These are phyloP conservation scores for Quambalaria eucalypti DNA, from an alignment of 1,284 basidiomycete species.

Conservation along the genomic window DNA sequence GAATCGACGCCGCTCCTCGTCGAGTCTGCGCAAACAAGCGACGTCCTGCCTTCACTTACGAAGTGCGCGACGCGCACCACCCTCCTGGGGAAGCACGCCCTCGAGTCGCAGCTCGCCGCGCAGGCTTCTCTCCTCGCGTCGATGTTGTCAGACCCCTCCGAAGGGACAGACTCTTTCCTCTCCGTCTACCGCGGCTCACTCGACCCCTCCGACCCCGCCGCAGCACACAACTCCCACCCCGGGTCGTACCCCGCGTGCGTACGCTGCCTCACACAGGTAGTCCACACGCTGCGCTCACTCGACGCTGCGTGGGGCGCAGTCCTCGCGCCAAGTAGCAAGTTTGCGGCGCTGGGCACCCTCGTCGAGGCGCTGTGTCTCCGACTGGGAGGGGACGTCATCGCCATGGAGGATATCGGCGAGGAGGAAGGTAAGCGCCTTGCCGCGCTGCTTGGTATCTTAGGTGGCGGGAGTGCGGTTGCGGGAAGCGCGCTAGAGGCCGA, in stretches of 20 bases:
- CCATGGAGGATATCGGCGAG: conserved; percentile 79
- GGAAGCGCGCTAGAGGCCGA: too few relatives aligned
- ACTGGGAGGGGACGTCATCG: conserved; percentile 67
- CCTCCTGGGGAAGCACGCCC: conserved; percentile 23
- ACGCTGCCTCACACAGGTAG: conserved; percentile 59
- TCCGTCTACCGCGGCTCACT: conserved; percentile 43
- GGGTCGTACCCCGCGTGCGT: conserved; percentile 70
- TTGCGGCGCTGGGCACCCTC: conserved; percentile 58
- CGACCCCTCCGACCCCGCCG: too few relatives aligned
- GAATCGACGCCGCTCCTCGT: conserved; percentile 15
- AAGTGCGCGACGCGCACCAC: conserved; percentile 42
- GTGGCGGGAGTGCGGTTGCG: too few relatives aligned
- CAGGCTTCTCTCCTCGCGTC: conserved; percentile 44
- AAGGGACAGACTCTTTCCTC: background rate
- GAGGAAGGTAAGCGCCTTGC: conserved; percentile 74
- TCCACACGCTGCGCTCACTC: conserved; percentile 61
- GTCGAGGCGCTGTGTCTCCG: conserved; percentile 64
- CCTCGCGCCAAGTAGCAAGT: conserved; percentile 28
- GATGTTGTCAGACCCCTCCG: conserved; percentile 42
- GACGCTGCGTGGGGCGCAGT: conserved; percentile 65
- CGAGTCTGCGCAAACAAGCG: background rate
- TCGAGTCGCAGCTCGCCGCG: conserved; percentile 23
- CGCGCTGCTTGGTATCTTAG: conserved; percentile 58
- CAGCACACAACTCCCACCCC: too few relatives aligned
- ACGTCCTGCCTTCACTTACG: background rate